phyloP scores from a whole-genome alignment of 1,284 basidiomycete genomes.

The Pulveroboletus sp. region DNA sequence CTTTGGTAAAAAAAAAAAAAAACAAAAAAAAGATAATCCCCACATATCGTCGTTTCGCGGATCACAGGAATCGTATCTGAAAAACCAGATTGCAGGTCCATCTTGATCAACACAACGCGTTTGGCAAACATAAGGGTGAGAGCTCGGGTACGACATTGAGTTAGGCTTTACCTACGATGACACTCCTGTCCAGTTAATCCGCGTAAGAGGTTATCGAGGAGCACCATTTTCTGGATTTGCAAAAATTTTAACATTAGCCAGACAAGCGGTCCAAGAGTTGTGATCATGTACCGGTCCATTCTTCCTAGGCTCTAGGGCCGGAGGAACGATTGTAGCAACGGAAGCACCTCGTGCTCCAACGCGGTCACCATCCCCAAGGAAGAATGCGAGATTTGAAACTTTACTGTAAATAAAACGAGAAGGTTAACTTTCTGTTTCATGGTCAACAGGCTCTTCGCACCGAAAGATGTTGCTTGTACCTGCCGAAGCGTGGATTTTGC shows the following conservation, averaged over 20 bases:
- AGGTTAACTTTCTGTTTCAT: too few relatives aligned
- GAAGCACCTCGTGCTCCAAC: slow-evolving; percentile 81
- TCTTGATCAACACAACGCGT: background rate
- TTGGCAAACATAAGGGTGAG: background rate
- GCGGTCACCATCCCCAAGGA: slow-evolving; percentile 85
- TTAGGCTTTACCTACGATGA: slow-evolving; percentile 88
- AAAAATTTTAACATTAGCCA: too few relatives aligned
- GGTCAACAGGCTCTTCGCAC: too few relatives aligned
- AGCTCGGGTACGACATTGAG: slow-evolving; percentile 73
- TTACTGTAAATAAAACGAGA: too few relatives aligned
- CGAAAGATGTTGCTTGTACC: too few relatives aligned
- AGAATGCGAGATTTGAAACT: slow-evolving; percentile 88
- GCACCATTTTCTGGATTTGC: slow-evolving; percentile 92
- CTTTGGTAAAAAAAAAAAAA: slow-evolving; percentile 84
- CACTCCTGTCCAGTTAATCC: slow-evolving; percentile 85
- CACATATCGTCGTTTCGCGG: slow-evolving; percentile 91
- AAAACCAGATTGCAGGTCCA: slow-evolving; percentile 85
- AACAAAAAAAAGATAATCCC: too few relatives aligned
- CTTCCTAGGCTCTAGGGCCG: slow-evolving; percentile 80
- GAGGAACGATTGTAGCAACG: slow-evolving; percentile 76
- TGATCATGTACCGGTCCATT: slow-evolving; percentile 69
- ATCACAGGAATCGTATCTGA: slow-evolving; percentile 92
- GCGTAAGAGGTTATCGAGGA: slow-evolving; percentile 88
- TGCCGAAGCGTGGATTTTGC: too few relatives aligned
- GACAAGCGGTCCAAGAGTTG: slow-evolving; percentile 77